Evolutionary conservation across 169 alveolate genomes (phyloP).

Genomic region (Eimeria brunetti): DNA sequence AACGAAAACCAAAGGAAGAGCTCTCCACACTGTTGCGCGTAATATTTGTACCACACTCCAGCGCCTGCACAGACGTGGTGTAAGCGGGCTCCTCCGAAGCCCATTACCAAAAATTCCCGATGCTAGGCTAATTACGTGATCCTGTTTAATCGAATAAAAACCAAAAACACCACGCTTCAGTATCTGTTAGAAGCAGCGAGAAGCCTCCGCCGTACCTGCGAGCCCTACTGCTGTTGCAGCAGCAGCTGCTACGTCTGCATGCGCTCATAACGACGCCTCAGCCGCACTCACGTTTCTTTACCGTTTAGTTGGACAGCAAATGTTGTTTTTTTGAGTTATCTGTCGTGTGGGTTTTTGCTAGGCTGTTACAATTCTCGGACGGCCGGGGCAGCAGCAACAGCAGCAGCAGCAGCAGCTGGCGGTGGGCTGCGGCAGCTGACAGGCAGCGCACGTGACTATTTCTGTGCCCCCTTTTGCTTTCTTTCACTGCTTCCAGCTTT

Average conservation of each 20-base stretch:
- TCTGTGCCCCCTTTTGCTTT: not conserved
- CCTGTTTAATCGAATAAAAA: not conserved
- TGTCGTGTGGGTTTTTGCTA: not conserved
- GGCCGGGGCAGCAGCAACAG: constrained; percentile 14
- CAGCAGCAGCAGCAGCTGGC: constrained; percentile 6
- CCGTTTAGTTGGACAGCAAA: not conserved
- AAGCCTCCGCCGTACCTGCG: not conserved
- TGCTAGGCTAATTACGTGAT: not conserved
- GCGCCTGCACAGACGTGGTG: not conserved
- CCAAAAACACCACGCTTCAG: not conserved
- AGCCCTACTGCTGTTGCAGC: constrained; percentile 7
- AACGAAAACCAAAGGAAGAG: not conserved
- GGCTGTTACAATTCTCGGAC: not conserved
- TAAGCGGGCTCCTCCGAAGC: not conserved
- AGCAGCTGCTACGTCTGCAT: not conserved
- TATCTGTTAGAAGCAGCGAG: not conserved
- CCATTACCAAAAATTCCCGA: not conserved
- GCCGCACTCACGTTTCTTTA: not conserved
- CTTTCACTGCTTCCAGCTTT: not conserved
- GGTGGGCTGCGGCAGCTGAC: not conserved
- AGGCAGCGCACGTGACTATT: not conserved
- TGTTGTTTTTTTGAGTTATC: not conserved
- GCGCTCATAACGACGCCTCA: constrained; percentile 2
- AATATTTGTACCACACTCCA: not conserved
- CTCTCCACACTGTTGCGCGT: not conserved